Evolutionary conservation across 352 stramenopile species (phyloP).

Genomic region (Phytophthora kernoviae): DNA sequence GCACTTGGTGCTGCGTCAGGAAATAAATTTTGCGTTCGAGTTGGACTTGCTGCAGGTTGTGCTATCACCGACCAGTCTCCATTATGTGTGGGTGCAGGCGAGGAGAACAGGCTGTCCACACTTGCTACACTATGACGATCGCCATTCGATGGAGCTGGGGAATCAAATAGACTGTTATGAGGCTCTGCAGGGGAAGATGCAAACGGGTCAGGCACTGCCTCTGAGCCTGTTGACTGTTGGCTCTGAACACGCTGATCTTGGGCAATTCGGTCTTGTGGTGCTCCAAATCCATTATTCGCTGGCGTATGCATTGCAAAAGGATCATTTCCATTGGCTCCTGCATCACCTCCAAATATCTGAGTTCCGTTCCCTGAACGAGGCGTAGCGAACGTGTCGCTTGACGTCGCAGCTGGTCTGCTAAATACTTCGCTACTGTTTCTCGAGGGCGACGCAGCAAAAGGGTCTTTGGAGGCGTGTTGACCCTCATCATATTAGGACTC

Average conservation of each 20-base stretch:
- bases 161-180: slow-evolving; percentile 24
- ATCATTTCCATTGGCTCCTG: slow-evolving; percentile 9
- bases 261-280: neutral
- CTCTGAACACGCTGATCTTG: slow-evolving; percentile 9
- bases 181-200: slow-evolving; percentile 7
- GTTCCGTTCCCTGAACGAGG: slow-evolving; percentile 14
- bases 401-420: neutral
- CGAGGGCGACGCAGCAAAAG: slow-evolving; percentile 12
- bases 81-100: slow-evolving; percentile 25
- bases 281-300: slow-evolving; percentile 7
- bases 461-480: slow-evolving; percentile 5
- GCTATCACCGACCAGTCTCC: slow-evolving; percentile 7
- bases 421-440: slow-evolving; percentile 8
- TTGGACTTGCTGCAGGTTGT: slow-evolving; percentile 19
- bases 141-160: slow-evolving; percentile 12
- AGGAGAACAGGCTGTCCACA: slow-evolving; percentile 36
- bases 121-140: slow-evolving; percentile 20
- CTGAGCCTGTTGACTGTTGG: slow-evolving; percentile 3
- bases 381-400: slow-evolving; percentile 13
- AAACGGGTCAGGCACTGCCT: slow-evolving; percentile 11
- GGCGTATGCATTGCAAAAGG: slow-evolving; percentile 16
- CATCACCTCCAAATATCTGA: slow-evolving; percentile 13
- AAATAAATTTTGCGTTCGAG: slow-evolving; percentile 42
- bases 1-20: slow-evolving; percentile 32
- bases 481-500: slow-evolving; percentile 1